A percentile compares a stretch with the other conserved stretches of the same genome.
phyloP scores from a whole-genome alignment of 768 basidiomycete genomes.

The Amanita pallidorosea region DNA sequence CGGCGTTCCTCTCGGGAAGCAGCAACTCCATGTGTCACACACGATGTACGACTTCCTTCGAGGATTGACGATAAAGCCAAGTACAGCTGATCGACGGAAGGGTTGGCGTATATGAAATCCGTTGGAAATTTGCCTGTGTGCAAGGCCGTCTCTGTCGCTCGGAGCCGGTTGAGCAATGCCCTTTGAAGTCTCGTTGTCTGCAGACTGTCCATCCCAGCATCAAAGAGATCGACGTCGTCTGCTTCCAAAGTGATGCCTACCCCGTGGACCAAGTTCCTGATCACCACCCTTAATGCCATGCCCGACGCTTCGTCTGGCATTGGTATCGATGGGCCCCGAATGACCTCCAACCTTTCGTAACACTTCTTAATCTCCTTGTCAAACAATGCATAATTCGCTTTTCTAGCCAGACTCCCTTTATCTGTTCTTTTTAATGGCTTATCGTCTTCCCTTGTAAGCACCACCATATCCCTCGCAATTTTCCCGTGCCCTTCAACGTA shows the following conservation, averaged over 20 bases:
- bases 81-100: slow-evolving; percentile 16
- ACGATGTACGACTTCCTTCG: slow-evolving; percentile 7
- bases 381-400: slow-evolving; percentile 20
- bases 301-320: slow-evolving; percentile 11
- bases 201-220: slow-evolving; percentile 29
- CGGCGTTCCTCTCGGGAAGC: slow-evolving; percentile 6
- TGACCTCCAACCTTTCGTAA: slow-evolving; percentile 18
- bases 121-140: slow-evolving; percentile 12
- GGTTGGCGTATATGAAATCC: slow-evolving; percentile 21
- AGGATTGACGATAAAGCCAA: slow-evolving; percentile 13
- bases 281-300: slow-evolving; percentile 11
- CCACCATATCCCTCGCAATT: slow-evolving; percentile 25
- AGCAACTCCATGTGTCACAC: neutral
- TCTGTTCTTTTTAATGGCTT: slow-evolving; percentile 24
- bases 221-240: slow-evolving; percentile 25
- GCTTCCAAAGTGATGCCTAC: slow-evolving; percentile 9
- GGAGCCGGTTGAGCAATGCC: slow-evolving; percentile 15
- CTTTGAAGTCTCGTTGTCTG: slow-evolving; percentile 25
- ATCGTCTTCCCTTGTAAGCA: slow-evolving; percentile 20
- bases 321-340: slow-evolving; percentile 15
- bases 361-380: slow-evolving; percentile 21
- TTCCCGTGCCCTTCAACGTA: slow-evolving; percentile 27
- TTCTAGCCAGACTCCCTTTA: slow-evolving; percentile 26
- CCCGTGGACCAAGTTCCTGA: slow-evolving; percentile 14
- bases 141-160: slow-evolving; percentile 9